Conservation (phyloP, 148 eudicot species). For the Simmondsia chinensis region DNA sequence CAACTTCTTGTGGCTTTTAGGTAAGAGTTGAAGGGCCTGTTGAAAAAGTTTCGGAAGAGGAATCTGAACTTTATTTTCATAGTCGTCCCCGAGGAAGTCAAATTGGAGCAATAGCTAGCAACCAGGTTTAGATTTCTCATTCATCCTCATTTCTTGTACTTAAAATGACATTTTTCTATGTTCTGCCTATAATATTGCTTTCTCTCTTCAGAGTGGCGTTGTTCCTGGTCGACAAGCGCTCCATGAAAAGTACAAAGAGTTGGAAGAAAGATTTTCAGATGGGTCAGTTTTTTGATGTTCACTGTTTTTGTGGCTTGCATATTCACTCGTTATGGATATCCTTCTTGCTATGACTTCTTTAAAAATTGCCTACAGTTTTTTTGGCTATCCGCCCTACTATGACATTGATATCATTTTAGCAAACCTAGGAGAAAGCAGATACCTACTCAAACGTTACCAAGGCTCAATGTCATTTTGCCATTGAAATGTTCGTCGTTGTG, state of each 20-base stretch:
- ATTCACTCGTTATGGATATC: too few species aligned
- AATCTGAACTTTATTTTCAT: conserved; percentile 85
- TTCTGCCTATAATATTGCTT: background rate
- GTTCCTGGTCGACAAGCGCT: conserved; percentile 72
- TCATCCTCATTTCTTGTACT: background rate
- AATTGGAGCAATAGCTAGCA: conserved; percentile 94
- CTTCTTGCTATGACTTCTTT: background rate
- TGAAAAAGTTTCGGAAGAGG: conserved; percentile 79
- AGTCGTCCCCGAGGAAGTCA: conserved; percentile 98
- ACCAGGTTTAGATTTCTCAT: conserved; percentile 43
- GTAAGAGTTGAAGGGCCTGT: conserved; percentile 91
- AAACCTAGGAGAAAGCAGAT: too few species aligned
- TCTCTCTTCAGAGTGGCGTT: conserved; percentile 52
- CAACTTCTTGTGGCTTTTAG: conserved; percentile 23
- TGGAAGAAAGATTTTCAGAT: conserved; percentile 66
- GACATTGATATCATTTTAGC: too few species aligned
- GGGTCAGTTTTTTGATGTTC: conserved; percentile 41
- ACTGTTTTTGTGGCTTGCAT: too few species aligned
- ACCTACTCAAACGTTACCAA: too few species aligned
- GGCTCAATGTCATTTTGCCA: too few species aligned
- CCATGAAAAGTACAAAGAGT: conserved; percentile 53
- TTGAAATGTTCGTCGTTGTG: too few species aligned
- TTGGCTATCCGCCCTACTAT: background rate
- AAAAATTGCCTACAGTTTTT: background rate
- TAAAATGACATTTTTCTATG: background rate